Percentiles rank a stretch among this genome's conserved stretches.
phyloP scores from a whole-genome alignment of 352 stramenopile species.

The Globisporangium viniferum region DNA sequence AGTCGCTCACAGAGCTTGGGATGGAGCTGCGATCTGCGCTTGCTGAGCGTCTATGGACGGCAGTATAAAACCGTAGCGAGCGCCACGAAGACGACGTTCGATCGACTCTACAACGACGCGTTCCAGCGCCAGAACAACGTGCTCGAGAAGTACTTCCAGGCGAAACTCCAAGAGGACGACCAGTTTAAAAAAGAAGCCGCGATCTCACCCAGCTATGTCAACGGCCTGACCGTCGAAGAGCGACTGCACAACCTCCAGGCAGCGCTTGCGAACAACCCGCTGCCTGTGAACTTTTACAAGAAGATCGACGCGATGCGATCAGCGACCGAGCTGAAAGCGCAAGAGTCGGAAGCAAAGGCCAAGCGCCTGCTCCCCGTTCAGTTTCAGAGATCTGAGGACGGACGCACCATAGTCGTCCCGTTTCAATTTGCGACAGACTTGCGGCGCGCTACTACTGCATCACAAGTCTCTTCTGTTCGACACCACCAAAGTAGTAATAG shows the following conservation, averaged over 20 bases:
- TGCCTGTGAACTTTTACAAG: constrained; percentile 50
- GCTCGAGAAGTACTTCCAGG: constrained; percentile 32
- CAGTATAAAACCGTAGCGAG: constrained; percentile 3
- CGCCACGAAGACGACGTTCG: constrained; percentile 24
- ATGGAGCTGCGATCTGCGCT: constrained; percentile 7
- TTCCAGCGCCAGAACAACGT: constrained; percentile 49
- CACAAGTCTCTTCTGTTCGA: not conserved
- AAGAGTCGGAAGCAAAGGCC: constrained; percentile 29
- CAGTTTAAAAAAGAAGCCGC: constrained; percentile 34
- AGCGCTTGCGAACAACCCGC: constrained; percentile 36
- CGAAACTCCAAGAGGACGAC: constrained; percentile 41
- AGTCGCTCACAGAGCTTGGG: constrained; percentile 1
- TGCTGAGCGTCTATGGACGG: constrained; percentile 3
- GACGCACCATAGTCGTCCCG: constrained; percentile 42
- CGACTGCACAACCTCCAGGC: constrained; percentile 38
- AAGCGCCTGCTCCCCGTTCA: constrained; percentile 27
- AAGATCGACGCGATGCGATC: constrained; percentile 49
- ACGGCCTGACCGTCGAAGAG: constrained; percentile 48
- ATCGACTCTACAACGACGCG: constrained; percentile 52
- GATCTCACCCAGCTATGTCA: constrained; percentile 43
- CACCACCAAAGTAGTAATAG: not conserved
- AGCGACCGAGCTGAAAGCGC: constrained; percentile 27
- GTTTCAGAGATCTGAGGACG: constrained; percentile 34
- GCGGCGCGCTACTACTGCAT: constrained; percentile 7
- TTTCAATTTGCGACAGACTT: constrained; percentile 44